These are phyloP conservation scores for Moesziomyces aphidis DNA, from an alignment of 1,284 basidiomycete genomes.

Conservation along the genomic window DNA sequence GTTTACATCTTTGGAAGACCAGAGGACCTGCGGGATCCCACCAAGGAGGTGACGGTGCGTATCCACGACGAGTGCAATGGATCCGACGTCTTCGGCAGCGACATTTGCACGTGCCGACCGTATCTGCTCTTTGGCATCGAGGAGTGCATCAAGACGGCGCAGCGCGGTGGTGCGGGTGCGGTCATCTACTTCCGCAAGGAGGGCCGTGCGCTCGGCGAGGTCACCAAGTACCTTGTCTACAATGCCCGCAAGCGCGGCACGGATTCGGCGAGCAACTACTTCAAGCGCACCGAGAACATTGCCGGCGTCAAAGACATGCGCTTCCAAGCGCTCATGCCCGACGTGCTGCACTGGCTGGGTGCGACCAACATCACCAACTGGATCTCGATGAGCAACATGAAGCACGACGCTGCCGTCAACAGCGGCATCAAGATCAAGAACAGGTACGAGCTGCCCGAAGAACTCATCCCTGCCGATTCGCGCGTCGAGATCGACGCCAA, in stretches of 20 bases:
- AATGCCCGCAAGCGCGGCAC: slow-evolving; percentile 94
- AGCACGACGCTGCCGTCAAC: slow-evolving; percentile 84
- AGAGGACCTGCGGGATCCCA: slow-evolving; percentile 58
- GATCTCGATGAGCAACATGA: slow-evolving; percentile 92
- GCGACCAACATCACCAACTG: slow-evolving; percentile 57
- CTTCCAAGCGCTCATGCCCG: slow-evolving; percentile 84
- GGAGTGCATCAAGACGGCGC: slow-evolving; percentile 87
- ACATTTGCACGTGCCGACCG: slow-evolving; percentile 88
- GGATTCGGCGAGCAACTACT: slow-evolving; percentile 91
- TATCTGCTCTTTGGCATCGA: slow-evolving; percentile 93
- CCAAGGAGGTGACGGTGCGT: slow-evolving; percentile 84
- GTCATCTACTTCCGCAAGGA: slow-evolving; percentile 96
- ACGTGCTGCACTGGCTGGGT: slow-evolving; percentile 75
- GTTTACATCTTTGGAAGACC: slow-evolving; percentile 84
- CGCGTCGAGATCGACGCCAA: slow-evolving; percentile 60
- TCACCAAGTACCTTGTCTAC: slow-evolving; percentile 75
- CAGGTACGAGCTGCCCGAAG: slow-evolving; percentile 62
- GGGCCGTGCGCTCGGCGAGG: slow-evolving; percentile 90
- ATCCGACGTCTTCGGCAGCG: slow-evolving; percentile 88
- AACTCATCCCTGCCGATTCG: slow-evolving; percentile 56
- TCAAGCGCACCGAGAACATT: slow-evolving; percentile 90
- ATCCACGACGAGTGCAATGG: slow-evolving; percentile 94
- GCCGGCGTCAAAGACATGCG: slow-evolving; percentile 79
- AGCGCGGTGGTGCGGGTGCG: slow-evolving; percentile 89
- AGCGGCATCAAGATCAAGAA: slow-evolving; percentile 84